These are phyloP conservation scores for Metarhizium brunneum DNA, from an alignment of 2,329 filamentous ascomycete genomes.

Conservation along the genomic window DNA sequence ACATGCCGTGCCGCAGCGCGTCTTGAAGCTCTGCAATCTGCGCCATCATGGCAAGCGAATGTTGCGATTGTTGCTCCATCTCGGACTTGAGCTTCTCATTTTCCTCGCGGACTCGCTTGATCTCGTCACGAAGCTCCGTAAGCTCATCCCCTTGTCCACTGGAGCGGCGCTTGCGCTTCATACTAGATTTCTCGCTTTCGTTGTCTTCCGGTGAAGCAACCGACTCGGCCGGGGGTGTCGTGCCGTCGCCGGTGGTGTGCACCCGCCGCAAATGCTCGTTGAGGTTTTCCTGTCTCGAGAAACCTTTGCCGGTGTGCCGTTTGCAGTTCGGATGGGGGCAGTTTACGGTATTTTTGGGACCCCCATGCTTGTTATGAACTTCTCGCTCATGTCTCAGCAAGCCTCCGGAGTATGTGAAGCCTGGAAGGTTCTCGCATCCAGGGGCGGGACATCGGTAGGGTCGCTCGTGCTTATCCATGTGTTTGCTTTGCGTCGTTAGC, in stretches of 20 bases:
- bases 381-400: conserved; percentile 85
- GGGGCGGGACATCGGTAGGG: conserved; percentile 77
- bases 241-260: conserved; percentile 49
- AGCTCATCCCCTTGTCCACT: conserved; percentile 36
- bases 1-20: conserved; percentile 26
- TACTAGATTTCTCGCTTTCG: conserved; percentile 34
- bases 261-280: conserved; percentile 88
- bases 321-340: conserved; percentile 86
- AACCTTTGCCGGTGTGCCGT: conserved; percentile 77
- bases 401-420: conserved; percentile 91
- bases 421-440: conserved; percentile 85
- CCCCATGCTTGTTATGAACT: conserved; percentile 84
- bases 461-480: conserved; percentile 96
- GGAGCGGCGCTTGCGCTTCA: conserved; percentile 37
- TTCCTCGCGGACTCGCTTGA: conserved; percentile 58
- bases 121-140: conserved; percentile 49
- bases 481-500: conserved; percentile 54
- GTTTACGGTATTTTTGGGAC: conserved; percentile 77
- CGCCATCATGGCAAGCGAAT: conserved; percentile 37
- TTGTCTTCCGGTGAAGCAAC: conserved; percentile 35
- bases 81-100: conserved; percentile 48
- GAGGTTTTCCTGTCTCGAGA: conserved; percentile 87
- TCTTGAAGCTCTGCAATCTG: conserved; percentile 39
- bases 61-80: conserved; percentile 38
- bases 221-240: conserved; percentile 23